phyloP scores from a whole-genome alignment of 805 yeast species.

The Candida krabiensis region DNA sequence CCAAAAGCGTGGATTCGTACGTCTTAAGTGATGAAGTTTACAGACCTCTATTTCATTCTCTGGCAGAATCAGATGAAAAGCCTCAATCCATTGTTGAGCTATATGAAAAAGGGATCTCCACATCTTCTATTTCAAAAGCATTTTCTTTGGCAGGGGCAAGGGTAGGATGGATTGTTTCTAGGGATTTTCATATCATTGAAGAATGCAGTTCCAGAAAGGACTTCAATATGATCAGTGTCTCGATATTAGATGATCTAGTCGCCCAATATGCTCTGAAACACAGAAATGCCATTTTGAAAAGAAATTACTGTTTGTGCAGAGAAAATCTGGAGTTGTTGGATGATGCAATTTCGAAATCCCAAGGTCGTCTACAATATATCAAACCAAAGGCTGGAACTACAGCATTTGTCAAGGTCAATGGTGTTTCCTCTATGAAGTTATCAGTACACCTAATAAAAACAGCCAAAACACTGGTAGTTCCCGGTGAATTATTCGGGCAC shows the following conservation, averaged over 20 bases:
- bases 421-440: too few species aligned
- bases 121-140: conserved; percentile 55
- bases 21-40: conserved; percentile 54
- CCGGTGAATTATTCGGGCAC: too few species aligned
- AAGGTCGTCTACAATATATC: too few species aligned
- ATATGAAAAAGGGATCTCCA: conserved; percentile 43
- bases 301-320: conserved; percentile 41
- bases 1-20: conserved; percentile 34
- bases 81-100: conserved; percentile 44
- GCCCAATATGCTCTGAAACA: conserved; percentile 44
- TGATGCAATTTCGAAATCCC: too few species aligned
- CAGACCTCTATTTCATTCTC: conserved; percentile 49
- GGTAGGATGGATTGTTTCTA: conserved; percentile 51
- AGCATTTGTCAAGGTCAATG: too few species aligned
- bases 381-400: too few species aligned
- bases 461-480: too few species aligned
- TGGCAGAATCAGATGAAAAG: conserved; percentile 15
- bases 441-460: too few species aligned
- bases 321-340: conserved; percentile 38
- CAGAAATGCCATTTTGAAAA: conserved; percentile 34
- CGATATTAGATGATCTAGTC: conserved; percentile 45
- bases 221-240: conserved; percentile 51
- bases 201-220: conserved; percentile 43
- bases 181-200: conserved; percentile 31
- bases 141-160: conserved; percentile 54